Conservation (phyloP, 192 early-diverging fungal genomes). For the Coemansia sp. region DNA sequence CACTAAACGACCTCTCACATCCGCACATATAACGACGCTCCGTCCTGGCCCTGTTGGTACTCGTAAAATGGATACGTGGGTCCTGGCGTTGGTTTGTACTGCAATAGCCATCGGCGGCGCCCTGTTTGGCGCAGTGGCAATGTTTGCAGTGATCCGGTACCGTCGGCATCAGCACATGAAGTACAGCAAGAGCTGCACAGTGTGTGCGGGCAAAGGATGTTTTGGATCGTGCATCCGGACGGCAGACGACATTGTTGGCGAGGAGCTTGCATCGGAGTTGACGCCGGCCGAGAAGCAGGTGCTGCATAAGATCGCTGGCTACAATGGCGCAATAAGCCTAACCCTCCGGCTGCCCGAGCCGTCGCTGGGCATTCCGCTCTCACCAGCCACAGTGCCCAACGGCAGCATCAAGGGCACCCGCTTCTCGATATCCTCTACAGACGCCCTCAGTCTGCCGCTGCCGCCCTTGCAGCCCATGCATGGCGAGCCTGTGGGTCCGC, state of each 20-base stretch:
- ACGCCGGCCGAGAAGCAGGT: conserved; percentile 31
- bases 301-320: conserved; percentile 22
- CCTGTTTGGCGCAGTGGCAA: conserved; percentile 7
- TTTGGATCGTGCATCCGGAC: conserved; percentile 3
- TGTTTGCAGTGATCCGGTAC: conserved; percentile 10
- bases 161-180: conserved; percentile 4
- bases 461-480: background rate
- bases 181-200: background rate
- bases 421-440: conserved; percentile 1
- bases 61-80: conserved; percentile 20
- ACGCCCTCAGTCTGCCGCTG: conserved; percentile 8
- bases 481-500: background rate
- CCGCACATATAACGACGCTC: background rate
- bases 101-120: conserved; percentile 11
- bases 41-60: background rate
- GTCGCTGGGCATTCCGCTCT: conserved; percentile 25
- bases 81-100: conserved; percentile 13
- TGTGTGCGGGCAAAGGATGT: background rate
- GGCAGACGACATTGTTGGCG: conserved; percentile 1
- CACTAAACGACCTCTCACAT: background rate
- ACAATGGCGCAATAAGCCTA: conserved; percentile 29
- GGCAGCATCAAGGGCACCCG: background rate
- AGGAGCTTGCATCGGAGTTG: conserved; percentile 35
- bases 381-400: conserved; percentile 7
- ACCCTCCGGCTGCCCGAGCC: conserved; percentile 35